Evolutionary conservation across 257 asterid species (phyloP).

Genomic region (Solanum paucissectum): DNA sequence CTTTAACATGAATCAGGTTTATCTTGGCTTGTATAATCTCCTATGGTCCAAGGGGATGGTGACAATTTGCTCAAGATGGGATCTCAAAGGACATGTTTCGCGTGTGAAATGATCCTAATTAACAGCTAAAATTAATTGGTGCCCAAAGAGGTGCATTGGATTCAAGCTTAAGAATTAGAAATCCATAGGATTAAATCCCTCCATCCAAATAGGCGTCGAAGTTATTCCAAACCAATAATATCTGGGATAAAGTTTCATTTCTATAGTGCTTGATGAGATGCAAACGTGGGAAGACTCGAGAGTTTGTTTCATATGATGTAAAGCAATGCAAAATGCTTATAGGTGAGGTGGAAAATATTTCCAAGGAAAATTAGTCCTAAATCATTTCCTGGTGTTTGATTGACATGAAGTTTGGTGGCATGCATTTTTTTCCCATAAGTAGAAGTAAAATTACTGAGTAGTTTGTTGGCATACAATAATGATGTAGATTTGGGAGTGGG

Average conservation of each 20-base stretch:
- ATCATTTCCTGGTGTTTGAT: not conserved
- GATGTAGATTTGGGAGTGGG: not conserved
- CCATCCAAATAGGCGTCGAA: not conserved
- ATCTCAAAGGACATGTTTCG: not conserved
- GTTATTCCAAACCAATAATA: not conserved
- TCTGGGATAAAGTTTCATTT: not conserved
- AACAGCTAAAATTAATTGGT: not conserved
- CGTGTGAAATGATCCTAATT: not conserved
- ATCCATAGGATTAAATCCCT: not conserved
- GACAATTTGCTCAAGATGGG: not conserved
- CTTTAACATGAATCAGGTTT: not conserved
- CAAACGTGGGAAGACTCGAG: not conserved
- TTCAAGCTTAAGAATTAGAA: not conserved
- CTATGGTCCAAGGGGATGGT: not conserved
- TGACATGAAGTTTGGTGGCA: not conserved
- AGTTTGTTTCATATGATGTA: not conserved
- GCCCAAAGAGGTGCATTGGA: not conserved
- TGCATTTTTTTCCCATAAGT: not conserved
- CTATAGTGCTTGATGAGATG: not conserved
- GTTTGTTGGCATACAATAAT: not conserved
- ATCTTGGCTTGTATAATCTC: not conserved
- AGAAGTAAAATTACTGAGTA: not conserved
- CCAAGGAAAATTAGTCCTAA: not conserved
- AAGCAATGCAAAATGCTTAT: not conserved
- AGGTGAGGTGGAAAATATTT: not conserved